Base-by-base conservation (phyloP, 331 rosid species). In the Cydonia oblonga region DNA sequence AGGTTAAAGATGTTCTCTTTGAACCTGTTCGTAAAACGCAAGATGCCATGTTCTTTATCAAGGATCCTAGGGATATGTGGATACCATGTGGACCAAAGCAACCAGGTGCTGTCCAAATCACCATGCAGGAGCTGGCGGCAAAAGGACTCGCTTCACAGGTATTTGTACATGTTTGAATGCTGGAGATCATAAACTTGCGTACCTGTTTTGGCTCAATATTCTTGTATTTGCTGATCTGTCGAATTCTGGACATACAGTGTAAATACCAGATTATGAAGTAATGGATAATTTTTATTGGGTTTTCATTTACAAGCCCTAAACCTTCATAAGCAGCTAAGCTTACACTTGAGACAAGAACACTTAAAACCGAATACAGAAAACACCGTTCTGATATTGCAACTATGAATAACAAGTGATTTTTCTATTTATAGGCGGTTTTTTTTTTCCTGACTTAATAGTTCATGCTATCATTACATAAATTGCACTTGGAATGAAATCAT, bases 11-110 rank as follows among this genome's bases (percentile, higher is more conserved):
- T 80, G 99, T 90, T 62, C 82, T 95, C 59, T 92, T 95, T 30
- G 99, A 95, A 79, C 99, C 99, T 52, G 96, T 95, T 61, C 99
- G 99, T 65, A 91, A 95, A 84, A 95, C 99, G 33, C 96, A 88
- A 88, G 99, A 95, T 81, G 97, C 97, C 20, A 95, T 87, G 99
- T 92, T 84, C 85, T 95, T 95, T 82, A 68, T 78, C 53, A 78
- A 88, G 66, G 88, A 77, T 80, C 40, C 93, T 7, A 86, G 88
- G 75, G 91, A 78, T 60, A 91, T 88, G 96, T 90, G 84, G 93
- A 76, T 88, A 73, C 97, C 97, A 2, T 95, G 99, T 78, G 96
- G 97, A 74, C 92, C 96, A 83, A 90, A 90, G 87, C 96, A 90
- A 71, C 85, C 66, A 5, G 92, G 86, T 71, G 90, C 93, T 30